Base-by-base conservation (phyloP, 2,329 filamentous ascomycete species). In the Ophiocordyceps sinensis region DNA sequence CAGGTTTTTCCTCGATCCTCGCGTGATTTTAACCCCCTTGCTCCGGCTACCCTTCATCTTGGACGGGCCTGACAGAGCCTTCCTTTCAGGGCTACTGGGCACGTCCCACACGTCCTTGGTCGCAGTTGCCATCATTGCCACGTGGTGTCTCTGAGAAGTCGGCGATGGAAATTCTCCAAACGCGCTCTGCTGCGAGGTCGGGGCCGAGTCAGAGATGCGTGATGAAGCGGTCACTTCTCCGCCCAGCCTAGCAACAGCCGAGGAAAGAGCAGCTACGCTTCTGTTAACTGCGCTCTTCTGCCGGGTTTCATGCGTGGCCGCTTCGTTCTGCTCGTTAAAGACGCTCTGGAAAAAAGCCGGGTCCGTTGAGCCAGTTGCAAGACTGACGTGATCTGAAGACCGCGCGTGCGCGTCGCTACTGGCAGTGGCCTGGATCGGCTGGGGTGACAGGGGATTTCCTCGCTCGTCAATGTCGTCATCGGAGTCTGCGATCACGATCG, bases 311-410 rank as follows among this genome's bases (percentile, higher is more conserved):
- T 52, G 48, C 23, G 43, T 44, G 14, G 53, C 51, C 19, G 58
- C 56, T 29, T 56, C 54, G 32, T 61, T 59, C 48, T 72, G 67
- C 38, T 70, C 64, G 19, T 68, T 57, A 43, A 69, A 71, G 10
- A 73, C 50, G 39, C 55, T 59, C 37, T 63, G 62, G 45, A 73
- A 73, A 46, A 70, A 66, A 0, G 57, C 60, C 2, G 63, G 59
- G 43, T 73, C 66, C 1, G 70, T 73, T 14, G 68, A 72, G 19
- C 51, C 56, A 7, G 61, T 60, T 31, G 51, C 50, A 41, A 51
- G 48, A 43, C 55, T 56, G 48, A 45, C 45, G 41, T 42, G 44
- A 13, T 53, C 53, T 10, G 51, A 53, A 15, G 50, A 54, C 23
- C 49, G 47, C 28, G 43, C 47, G 17, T 28, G 38, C 29, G 41